Evolutionary conservation across 2,329 filamentous ascomycete species (phyloP), one percentile per base, ranked within the genome.

Genomic region (Epichloe baconii): DNA sequence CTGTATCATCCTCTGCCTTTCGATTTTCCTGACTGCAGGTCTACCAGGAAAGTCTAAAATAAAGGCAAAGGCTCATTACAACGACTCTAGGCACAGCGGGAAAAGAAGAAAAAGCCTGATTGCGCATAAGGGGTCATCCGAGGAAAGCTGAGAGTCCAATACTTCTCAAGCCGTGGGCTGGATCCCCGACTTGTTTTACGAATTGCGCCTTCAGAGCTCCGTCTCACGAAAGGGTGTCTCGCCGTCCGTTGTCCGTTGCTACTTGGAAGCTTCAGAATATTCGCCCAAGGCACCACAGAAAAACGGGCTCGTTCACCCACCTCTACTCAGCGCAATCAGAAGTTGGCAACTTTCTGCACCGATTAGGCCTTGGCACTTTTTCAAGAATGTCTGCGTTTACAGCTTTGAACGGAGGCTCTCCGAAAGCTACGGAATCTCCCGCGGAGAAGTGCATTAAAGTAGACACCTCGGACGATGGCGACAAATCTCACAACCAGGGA

Each of bases 321-420:
- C 19, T 37, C 5, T 5, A 17, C 31, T 34, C 31, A 36, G 19
- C 31, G 17, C 47, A 44, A 14, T n/a, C 10, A 21, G 2, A 43
- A 35, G 11, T 12, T 44, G 26, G 17, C 35, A 8, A 36, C 7
- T 26, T 23, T 31, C 12, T 6, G 12, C 10, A 17, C 5, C 14
- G 15, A 11, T 3, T 14, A 38, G 41, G 34, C 34, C 12, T 40
- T 34, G 41, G 4, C 48, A 34, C 23, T 5, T 11, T 41, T 15
- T 19, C 15, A 19, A 48, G 21, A 57, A 78, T 78, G 75, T 69
- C 75, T 40, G 64, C 70, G n/a, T 77, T 76, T 54, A 75, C 68
- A 34, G 71, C 73, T 56, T 69, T 78, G n/a, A 76, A 76, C 54
- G 71, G 74, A 56, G 69, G 65, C 58, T 75, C 72, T 54, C 74